Conservation (phyloP, 129 eudicot genomes). For the Flaveria brownii region DNA sequence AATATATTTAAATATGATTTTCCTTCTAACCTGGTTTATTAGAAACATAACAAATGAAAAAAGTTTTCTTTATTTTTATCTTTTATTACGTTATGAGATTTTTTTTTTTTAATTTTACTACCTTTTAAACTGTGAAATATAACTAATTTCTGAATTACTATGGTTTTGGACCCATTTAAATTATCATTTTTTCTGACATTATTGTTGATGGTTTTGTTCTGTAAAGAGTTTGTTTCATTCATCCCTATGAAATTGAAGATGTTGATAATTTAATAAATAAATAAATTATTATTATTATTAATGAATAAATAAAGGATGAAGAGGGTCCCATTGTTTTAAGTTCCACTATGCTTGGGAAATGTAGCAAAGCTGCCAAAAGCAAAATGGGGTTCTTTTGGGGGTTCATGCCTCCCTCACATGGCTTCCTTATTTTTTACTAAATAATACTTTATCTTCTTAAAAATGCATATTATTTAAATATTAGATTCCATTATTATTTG, state of each 20-base stretch:
- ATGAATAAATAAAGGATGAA: background rate
- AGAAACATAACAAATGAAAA: too few relatives aligned
- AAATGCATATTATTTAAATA: background rate
- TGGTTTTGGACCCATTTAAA: background rate
- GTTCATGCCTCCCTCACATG: slow-evolving; percentile 46
- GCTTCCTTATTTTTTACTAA: background rate
- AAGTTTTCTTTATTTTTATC: too few relatives aligned
- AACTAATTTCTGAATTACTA: too few relatives aligned
- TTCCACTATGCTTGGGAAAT: slow-evolving; percentile 45
- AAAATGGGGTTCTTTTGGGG: slow-evolving; percentile 39
- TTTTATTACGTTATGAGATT: too few relatives aligned
- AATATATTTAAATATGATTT: too few relatives aligned
- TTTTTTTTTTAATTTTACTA: too few relatives aligned
- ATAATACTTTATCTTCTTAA: slow-evolving; percentile 16
- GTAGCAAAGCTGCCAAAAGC: slow-evolving; percentile 49
- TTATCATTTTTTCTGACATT: background rate
- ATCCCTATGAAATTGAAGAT: background rate
- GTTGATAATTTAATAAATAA: background rate
- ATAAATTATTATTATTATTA: background rate
- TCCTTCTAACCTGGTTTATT: too few relatives aligned
- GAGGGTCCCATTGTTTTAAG: slow-evolving; percentile 17
- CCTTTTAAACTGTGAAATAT: background rate
- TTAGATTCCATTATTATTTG: slow-evolving; percentile 12
- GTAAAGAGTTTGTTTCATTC: background rate
- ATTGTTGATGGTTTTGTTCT: background rate